Evolutionary conservation across 768 basidiomycete species (phyloP), one percentile per base, ranked within the genome.

Genomic region (Neoboletus magnificus): DNA sequence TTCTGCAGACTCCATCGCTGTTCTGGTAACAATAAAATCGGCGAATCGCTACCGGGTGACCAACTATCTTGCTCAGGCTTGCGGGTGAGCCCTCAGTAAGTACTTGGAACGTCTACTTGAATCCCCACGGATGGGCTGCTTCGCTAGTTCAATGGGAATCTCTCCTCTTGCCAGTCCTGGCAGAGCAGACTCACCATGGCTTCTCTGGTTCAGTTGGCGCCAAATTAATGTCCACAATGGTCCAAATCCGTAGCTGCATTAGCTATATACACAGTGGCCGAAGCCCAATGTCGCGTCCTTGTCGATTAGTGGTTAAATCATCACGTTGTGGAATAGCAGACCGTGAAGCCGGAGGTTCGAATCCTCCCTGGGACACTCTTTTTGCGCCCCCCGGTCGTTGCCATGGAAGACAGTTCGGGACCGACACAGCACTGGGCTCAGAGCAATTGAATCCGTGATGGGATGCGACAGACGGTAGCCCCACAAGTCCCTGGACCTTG

Each of bases 271-370:
- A 20, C 22, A 1, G 5, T 12, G 25, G 25, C 7, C 10, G 2
- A 2, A 2, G 1, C 0, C 2, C 18, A 12, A 1, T 20, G 39
- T 27, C 5, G 18, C 40, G 73, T 74, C 73, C 73, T 66, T 70
- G 71, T 74, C 72, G 73, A 74, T 74, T 73, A 74, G 74, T 75
- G 73, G 73, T 74, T 73, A 74, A 71, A 74, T 74, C 73, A 70
- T 73, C 71, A 71, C 71, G 70, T 75, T 73, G 74, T 75, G 74
- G 74, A 35, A 32, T 1, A 36, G 57, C 62, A 63, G 62, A 61
- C 73, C 69, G 74, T 70, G 73, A 71, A 71, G 71, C 66, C 74
- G 71, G 64, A 69, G 59, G 74, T 73, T 75, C 74, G 74, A 76
- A 65, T 76, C 74, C 73, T 58, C 55, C 65, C 67, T 65, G 62